phyloP scores from a whole-genome alignment of 1,139 yeast genomes.

The Hyphopichia burtonii region DNA sequence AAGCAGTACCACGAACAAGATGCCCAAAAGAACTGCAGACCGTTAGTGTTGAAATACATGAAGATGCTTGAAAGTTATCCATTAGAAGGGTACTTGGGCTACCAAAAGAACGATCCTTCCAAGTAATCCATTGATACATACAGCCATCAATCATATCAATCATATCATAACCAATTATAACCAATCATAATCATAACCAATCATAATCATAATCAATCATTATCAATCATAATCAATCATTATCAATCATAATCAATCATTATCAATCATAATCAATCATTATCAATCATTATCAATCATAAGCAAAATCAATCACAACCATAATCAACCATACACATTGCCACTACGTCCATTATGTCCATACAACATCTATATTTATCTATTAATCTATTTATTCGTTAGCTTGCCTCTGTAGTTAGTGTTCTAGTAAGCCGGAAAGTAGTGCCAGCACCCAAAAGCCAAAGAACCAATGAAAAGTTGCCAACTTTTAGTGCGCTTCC shows the following conservation, averaged over 20 bases:
- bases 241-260: too few relatives aligned
- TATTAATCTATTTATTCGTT: not conserved
- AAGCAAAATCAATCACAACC: too few relatives aligned
- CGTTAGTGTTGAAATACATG: constrained; percentile 70
- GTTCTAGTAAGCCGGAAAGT: not conserved
- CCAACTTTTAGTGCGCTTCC: constrained; percentile 5
- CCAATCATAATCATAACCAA: too few relatives aligned
- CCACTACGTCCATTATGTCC: too few relatives aligned
- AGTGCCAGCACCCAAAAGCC: not conserved
- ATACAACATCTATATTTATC: too few relatives aligned
- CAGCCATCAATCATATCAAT: not conserved
- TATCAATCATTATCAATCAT: too few relatives aligned
- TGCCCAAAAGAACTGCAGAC: constrained; percentile 65
- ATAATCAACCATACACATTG: too few relatives aligned
- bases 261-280: too few relatives aligned
- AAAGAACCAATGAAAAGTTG: constrained; percentile 19
- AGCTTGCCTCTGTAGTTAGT: not conserved
- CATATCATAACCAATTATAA: too few relatives aligned
- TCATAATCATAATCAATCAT: too few relatives aligned
- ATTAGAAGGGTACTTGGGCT: constrained; percentile 72
- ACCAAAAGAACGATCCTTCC: constrained; percentile 83
- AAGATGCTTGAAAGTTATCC: constrained; percentile 71
- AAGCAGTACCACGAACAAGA: constrained; percentile 77
- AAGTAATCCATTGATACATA: constrained; percentile 38
- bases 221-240: too few relatives aligned